phyloP scores from a whole-genome alignment of 139 green algal species.

The Coccomyxa sp. region DNA sequence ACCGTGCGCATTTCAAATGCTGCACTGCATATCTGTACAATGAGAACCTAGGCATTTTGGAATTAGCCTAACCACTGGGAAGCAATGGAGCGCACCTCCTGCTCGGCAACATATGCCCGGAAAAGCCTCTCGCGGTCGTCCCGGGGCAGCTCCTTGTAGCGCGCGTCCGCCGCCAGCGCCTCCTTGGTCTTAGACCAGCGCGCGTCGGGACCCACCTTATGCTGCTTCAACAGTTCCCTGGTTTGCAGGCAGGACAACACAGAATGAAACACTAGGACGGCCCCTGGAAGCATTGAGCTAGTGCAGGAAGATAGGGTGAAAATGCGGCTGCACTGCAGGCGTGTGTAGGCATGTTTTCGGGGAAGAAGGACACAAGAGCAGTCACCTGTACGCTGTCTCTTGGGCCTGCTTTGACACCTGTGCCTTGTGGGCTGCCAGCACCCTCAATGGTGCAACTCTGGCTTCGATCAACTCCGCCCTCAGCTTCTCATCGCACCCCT shows the following conservation, averaged over 20 bases:
- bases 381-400: conserved; percentile 12
- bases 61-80: no score
- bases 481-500: conserved; percentile 8
- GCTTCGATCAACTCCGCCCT: conserved; percentile 8
- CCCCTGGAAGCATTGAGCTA: neutral
- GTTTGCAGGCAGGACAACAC: neutral
- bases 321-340: no score
- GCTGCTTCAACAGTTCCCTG: conserved; percentile 33
- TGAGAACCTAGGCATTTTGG: no score
- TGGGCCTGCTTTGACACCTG: neutral
- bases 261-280: neutral
- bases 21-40: no score
- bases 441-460: conserved; percentile 7
- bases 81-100: neutral
- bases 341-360: no score
- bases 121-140: conserved; percentile 39
- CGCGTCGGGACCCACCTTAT: conserved; percentile 7
- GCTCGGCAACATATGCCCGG: conserved; percentile 20
- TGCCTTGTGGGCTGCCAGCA: neutral
- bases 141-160: conserved; percentile 28
- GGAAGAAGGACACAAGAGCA: neutral
- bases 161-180: conserved; percentile 14
- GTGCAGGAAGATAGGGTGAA: no score
- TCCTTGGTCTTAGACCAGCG: conserved; percentile 35
- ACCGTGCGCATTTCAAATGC: no score